These are phyloP conservation scores for Macrolepiota albuminosa DNA, from an alignment of 768 basidiomycete species.

Conservation along the genomic window DNA sequence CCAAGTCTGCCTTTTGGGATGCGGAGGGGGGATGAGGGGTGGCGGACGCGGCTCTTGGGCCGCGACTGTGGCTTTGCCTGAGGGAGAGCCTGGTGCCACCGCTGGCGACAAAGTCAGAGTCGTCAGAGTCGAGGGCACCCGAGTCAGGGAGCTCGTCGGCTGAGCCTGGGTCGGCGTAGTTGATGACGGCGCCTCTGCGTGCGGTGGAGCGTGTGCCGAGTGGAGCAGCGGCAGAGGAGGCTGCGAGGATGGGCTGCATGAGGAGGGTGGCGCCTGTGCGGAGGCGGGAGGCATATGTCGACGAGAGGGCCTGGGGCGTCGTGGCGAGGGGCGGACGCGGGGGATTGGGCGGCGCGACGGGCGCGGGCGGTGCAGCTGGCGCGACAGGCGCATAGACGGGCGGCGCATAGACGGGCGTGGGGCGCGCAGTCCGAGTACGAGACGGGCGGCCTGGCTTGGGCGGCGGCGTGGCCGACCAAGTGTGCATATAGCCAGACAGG, in stretches of 20 bases:
- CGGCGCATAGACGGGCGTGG: constrained; percentile 36
- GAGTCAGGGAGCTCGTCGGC: constrained; percentile 80
- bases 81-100: constrained; percentile 55
- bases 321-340: constrained; percentile 57
- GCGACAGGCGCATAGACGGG: constrained; percentile 30
- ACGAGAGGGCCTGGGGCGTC: constrained; percentile 63
- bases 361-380: constrained; percentile 19
- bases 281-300: constrained; percentile 86
- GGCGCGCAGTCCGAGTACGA: constrained; percentile 12
- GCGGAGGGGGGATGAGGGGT: constrained; percentile 32
- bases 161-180: constrained; percentile 84
- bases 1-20: constrained; percentile 55
- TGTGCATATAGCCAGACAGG: constrained; percentile 39
- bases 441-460: constrained; percentile 29
- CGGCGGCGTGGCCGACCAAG: constrained; percentile 59
- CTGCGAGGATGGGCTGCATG: constrained; percentile 71
- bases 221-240: constrained; percentile 26
- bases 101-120: constrained; percentile 75
- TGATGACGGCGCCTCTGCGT: constrained; percentile 67
- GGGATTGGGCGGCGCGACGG: constrained; percentile 39
- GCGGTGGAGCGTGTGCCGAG: constrained; percentile 37
- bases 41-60: constrained; percentile 35
- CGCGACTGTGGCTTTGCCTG: constrained; percentile 37
- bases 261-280: constrained; percentile 87
- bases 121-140: constrained; percentile 79